Conservation (phyloP, 2,329 filamentous ascomycete species). For the Cordyceps cateniannulata region DNA sequence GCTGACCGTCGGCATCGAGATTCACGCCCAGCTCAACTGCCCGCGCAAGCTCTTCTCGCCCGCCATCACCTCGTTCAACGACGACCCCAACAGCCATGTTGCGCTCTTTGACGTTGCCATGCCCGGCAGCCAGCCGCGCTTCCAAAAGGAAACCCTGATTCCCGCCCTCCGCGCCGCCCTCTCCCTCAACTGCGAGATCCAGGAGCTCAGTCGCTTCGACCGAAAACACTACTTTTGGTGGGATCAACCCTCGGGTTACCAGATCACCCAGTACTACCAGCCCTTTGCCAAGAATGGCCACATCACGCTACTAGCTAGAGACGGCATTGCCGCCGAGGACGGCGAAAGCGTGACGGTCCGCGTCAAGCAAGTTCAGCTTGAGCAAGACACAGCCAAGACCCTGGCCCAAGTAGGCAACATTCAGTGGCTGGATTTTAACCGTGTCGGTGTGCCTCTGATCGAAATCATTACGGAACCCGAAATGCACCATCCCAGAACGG, state of each 20-base stretch:
- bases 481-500: slow-evolving; percentile 79
- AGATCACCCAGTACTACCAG: slow-evolving; percentile 93
- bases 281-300: slow-evolving; percentile 64
- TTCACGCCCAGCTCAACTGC: slow-evolving; percentile 93
- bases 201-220: slow-evolving; percentile 77
- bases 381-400: slow-evolving; percentile 97
- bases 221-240: slow-evolving; percentile 99
- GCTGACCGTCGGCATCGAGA: slow-evolving; percentile 91
- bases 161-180: slow-evolving; percentile 88
- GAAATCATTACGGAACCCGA: slow-evolving; percentile 92
- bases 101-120: slow-evolving; percentile 83
- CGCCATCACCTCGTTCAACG: slow-evolving; percentile 57
- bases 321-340: slow-evolving; percentile 72
- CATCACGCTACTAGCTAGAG: slow-evolving; percentile 64
- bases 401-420: slow-evolving; percentile 66
- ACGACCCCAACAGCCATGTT: slow-evolving; percentile 76
- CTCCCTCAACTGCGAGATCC: slow-evolving; percentile 73
- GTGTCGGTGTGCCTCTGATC: slow-evolving; percentile 82
- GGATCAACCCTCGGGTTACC: slow-evolving; percentile 93
- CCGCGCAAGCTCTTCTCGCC: slow-evolving; percentile 82
- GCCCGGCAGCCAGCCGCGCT: slow-evolving; percentile 80
- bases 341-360: slow-evolving; percentile 65
- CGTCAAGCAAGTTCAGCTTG: slow-evolving; percentile 92
- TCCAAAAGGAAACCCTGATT: slow-evolving; percentile 76
- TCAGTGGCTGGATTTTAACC: slow-evolving; percentile 87